A percentile compares a stretch with the other conserved stretches of the same genome.
phyloP scores from a whole-genome alignment of 106 monocot species.

The Allium fistulosum region DNA sequence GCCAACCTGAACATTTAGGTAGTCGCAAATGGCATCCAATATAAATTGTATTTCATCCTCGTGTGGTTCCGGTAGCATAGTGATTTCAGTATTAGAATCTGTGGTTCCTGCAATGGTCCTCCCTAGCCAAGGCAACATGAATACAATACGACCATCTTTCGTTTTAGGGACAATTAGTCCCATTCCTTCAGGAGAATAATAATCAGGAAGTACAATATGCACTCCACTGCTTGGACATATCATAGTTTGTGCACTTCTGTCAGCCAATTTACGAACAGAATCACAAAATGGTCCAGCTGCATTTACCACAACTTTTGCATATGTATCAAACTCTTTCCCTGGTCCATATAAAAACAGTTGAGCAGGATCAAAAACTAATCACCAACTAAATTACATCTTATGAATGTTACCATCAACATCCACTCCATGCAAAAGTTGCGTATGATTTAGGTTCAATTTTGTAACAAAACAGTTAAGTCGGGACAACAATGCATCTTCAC shows the following conservation, averaged over 20 bases:
- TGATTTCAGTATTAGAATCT: constrained; percentile 82
- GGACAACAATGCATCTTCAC: too few species aligned
- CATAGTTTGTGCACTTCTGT: constrained; percentile 59
- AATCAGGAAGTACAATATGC: constrained; percentile 96
- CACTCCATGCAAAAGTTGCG: neutral
- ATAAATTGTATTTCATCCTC: constrained; percentile 99
- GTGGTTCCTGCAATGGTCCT: constrained; percentile 95
- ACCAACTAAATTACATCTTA: too few species aligned
- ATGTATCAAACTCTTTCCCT: constrained; percentile 89
- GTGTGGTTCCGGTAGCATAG: constrained; percentile 94
- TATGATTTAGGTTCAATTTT: too few species aligned
- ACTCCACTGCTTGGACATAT: constrained; percentile 94
- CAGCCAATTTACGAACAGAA: constrained; percentile 77
- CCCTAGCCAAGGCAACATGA: constrained; percentile 98
- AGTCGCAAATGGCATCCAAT: constrained; percentile 89
- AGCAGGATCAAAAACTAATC: constrained; percentile 11
- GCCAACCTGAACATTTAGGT: constrained; percentile 85
- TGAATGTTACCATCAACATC: too few species aligned
- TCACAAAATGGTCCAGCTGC: constrained; percentile 99
- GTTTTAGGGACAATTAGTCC: constrained; percentile 98
- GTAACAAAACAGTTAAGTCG: too few species aligned
- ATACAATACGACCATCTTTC: constrained; percentile 94
- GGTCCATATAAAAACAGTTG: constrained; percentile 20
- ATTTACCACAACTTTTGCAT: constrained; percentile 84
- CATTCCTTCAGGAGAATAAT: constrained; percentile 99